Evolutionary conservation across 108 stramenopile genomes (phyloP).

Genomic region (Stephanodiscus triporus): DNA sequence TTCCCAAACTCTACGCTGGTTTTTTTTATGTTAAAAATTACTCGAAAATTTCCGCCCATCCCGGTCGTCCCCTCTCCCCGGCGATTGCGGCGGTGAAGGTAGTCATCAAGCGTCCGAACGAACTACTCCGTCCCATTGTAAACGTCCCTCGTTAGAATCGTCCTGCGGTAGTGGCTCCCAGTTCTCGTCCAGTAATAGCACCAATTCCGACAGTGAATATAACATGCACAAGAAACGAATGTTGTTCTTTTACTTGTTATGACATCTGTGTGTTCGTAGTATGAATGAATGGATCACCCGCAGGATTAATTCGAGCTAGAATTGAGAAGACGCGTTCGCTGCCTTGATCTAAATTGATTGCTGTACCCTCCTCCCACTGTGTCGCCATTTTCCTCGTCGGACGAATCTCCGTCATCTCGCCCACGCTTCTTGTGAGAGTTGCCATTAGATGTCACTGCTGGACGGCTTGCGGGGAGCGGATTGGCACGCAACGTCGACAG

Average conservation of each 20-base stretch:
- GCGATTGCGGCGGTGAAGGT: not conserved
- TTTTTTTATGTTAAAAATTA: no score
- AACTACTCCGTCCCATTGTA: slow-evolving; percentile 11
- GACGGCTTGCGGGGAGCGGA: slow-evolving; percentile 69
- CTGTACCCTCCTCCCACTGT: slow-evolving; percentile 67
- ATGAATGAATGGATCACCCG: slow-evolving; percentile 2
- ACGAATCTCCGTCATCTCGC: slow-evolving; percentile 66
- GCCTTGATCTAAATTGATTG: slow-evolving; percentile 79
- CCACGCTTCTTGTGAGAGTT: slow-evolving; percentile 46
- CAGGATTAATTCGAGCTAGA: slow-evolving; percentile 1
- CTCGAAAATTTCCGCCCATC: not conserved
- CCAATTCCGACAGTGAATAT: slow-evolving; percentile 11
- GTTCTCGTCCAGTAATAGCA: slow-evolving; percentile 6
- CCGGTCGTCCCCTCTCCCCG: not conserved
- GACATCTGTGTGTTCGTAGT: slow-evolving; percentile 9
- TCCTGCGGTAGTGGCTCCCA: slow-evolving; percentile 7
- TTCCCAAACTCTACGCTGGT: no score
- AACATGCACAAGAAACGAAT: slow-evolving; percentile 12
- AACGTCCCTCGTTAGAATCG: slow-evolving; percentile 29
- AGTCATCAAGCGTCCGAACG: not conserved
- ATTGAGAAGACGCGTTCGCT: slow-evolving; percentile 53
- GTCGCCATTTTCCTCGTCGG: slow-evolving; percentile 62
- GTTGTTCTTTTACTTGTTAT: slow-evolving; percentile 7
- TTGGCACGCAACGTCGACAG: slow-evolving; percentile 65
- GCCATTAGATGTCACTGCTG: slow-evolving; percentile 43